These are phyloP conservation scores for Rhododendron henanense DNA, from an alignment of 148 eudicot species.

Conservation along the genomic window DNA sequence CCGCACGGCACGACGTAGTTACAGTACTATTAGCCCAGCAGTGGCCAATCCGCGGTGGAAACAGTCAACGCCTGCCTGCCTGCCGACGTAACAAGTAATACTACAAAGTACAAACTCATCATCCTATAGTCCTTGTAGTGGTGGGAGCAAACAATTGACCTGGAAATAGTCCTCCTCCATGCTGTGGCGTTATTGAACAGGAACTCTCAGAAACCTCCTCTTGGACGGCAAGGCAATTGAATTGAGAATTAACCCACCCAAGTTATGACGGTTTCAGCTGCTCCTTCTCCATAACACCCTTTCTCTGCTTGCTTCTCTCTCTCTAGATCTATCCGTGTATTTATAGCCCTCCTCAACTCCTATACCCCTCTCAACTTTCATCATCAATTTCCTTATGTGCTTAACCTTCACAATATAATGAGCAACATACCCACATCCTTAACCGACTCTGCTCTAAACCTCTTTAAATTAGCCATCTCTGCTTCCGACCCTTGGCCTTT, in stretches of 20 bases:
- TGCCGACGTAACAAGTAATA: background rate
- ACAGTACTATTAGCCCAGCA: background rate
- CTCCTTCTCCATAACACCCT: background rate
- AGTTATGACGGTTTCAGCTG: slow-evolving; percentile 7
- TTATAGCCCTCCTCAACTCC: background rate
- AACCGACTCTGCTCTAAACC: slow-evolving; percentile 56
- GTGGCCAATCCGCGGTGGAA: background rate
- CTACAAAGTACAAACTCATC: background rate
- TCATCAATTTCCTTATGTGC: background rate
- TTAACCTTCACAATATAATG: slow-evolving; percentile 31
- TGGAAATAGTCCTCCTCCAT: slow-evolving; percentile 1
- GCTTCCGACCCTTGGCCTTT: slow-evolving; percentile 79
- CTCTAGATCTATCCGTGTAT: background rate
- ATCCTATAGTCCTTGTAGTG: background rate
- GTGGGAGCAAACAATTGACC: background rate
- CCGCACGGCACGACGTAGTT: background rate
- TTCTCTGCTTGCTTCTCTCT: background rate
- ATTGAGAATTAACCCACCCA: background rate
- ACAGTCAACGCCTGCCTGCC: background rate
- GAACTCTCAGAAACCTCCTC: background rate
- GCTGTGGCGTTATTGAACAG: background rate
- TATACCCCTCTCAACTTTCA: slow-evolving; percentile 1
- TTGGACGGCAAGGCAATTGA: background rate
- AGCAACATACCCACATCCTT: slow-evolving; percentile 84
- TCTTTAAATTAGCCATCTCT: slow-evolving; percentile 65